Base-by-base conservation (phyloP, 495 filamentous ascomycete species). In the Bathelium albidoporum region DNA sequence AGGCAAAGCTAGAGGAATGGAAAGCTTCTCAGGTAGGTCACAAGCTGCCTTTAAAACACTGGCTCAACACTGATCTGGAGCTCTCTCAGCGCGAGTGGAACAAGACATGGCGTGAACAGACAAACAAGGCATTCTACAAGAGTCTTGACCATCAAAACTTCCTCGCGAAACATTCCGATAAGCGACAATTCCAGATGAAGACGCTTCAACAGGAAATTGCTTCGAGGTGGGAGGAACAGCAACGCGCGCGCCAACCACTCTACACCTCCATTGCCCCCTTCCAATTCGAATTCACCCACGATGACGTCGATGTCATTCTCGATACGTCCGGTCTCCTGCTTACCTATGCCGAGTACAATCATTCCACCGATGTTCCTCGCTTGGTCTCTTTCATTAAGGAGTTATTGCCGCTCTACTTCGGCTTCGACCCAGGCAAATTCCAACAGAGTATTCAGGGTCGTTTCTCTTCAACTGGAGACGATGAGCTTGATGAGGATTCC, bases 91-190 rank as follows among this genome's bases (percentile, higher is more conserved):
- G 94, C 28, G 95, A 97, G 71, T 99, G 95, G 95, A 91, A 97
- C 75, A 97, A 97, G 73, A 89, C 97, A 26, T 99, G 95, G 95
- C 90, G 91, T 62, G 86, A 87, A 62, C 94, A 97, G 74, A 97
- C 91, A 49, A 86, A 92, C 66, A 82, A 86, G 65, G 89, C 92
- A 72, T 96, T 96, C 75, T 92, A 92, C 79, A 91, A 87, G 75
- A 96, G 91, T 75, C 83, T 99, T 58, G 95, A 99, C 66, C 95
- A 97, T 70, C 93, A 96, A 80, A 89, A 90, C 14, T 89, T 95
- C 64, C 86, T 87, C 39, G 86, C 87, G 66, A 95, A 92, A 75
- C 78, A 79, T 32, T 83, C 81, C 11, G 93, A 97, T 76, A 96
- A 96, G 79, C 90, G 90, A 58, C 86, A 89, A 61, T 92, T 96